Base-by-base conservation (phyloP, 495 filamentous ascomycete genomes). In the Xylaria intraflava region DNA sequence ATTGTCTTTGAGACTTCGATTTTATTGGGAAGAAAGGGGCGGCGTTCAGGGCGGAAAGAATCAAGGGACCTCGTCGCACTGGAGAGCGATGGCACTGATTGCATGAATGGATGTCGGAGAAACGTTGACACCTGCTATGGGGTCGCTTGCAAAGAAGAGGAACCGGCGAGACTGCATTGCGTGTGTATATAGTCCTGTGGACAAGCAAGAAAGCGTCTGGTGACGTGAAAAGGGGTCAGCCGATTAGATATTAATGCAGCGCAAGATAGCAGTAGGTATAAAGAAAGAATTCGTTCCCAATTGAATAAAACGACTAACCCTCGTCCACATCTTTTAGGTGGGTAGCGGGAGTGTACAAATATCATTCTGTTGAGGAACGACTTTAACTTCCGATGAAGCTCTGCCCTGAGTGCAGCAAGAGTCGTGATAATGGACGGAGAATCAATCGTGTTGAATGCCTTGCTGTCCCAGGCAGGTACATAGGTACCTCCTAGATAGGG, bases 41-140 rank as follows among this genome's bases (percentile, higher is more conserved):
- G 53, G 53, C 53, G 53, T 56, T 56, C 31, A 45, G 47, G 46
- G 53, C 35, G 31, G 20, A 55, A n/a, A 56, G 30, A 56, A 42
- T 49, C 17, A 42, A 24, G 45, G 35, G 27, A 1, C 29, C 43
- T 42, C 36, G 35, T 36, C 17, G 17, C 29, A 49, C 52, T 43
- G 44, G 27, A 47, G 52, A 42, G 44, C 45, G 23, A 55, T 10
- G 36, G 16, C 29, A 48, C 43, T 41, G 47, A 43, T 36, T 35
- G 38, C 44, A 55, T 55, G 52, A 29, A 36, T 19, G 52, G 42
- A 38, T 39, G 52, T 47, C 10, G 39, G 24, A 43, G 49, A 33
- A 24, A 39, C 26, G 29, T 47, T 14, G 27, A 49, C 24, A 29
- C 31, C 51, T 26, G 23, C 29, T 40, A 31, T 19, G 33, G 31